phyloP scores from a whole-genome alignment of 768 basidiomycete species.

The Leccinum imitatum region DNA sequence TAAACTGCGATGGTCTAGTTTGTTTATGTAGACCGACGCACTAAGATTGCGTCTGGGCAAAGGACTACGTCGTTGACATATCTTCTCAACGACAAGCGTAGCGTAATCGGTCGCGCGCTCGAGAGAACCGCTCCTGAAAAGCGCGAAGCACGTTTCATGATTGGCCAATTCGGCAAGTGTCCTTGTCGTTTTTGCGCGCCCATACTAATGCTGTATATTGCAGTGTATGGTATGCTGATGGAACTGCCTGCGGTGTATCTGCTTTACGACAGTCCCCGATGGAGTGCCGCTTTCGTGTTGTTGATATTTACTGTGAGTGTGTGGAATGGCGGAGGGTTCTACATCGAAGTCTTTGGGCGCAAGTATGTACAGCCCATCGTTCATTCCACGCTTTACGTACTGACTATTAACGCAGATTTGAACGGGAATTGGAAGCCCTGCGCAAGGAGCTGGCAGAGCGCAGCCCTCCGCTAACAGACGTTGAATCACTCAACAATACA shows the following conservation, averaged over 20 bases:
- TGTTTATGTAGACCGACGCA: slow-evolving; percentile 81
- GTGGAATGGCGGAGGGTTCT: slow-evolving; percentile 96
- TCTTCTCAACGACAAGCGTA: slow-evolving; percentile 84
- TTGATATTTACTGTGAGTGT: slow-evolving; percentile 82
- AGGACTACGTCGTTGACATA: slow-evolving; percentile 88
- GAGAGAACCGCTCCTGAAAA: slow-evolving; percentile 57
- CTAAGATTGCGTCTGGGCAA: slow-evolving; percentile 89
- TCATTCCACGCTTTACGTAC: neutral
- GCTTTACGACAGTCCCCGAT: slow-evolving; percentile 75
- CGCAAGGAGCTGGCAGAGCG: slow-evolving; percentile 85
- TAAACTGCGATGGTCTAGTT: slow-evolving; percentile 46
- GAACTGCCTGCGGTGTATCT: slow-evolving; percentile 83
- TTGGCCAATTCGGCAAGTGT: slow-evolving; percentile 72
- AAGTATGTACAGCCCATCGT: slow-evolving; percentile 59
- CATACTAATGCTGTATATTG: slow-evolving; percentile 8
- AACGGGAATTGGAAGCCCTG: slow-evolving; percentile 85
- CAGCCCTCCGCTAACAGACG: slow-evolving; percentile 51
- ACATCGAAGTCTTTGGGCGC: slow-evolving; percentile 95
- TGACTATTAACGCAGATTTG: slow-evolving; percentile 58
- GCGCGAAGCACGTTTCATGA: slow-evolving; percentile 76
- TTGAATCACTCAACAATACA: slow-evolving; percentile 39
- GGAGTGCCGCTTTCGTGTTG: slow-evolving; percentile 77
- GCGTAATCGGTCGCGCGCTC: slow-evolving; percentile 74
- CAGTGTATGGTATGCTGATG: slow-evolving; percentile 83
- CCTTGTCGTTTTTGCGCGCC: neutral